Conservation (phyloP, 805 yeast genomes). For the Komagataella ulmi region DNA sequence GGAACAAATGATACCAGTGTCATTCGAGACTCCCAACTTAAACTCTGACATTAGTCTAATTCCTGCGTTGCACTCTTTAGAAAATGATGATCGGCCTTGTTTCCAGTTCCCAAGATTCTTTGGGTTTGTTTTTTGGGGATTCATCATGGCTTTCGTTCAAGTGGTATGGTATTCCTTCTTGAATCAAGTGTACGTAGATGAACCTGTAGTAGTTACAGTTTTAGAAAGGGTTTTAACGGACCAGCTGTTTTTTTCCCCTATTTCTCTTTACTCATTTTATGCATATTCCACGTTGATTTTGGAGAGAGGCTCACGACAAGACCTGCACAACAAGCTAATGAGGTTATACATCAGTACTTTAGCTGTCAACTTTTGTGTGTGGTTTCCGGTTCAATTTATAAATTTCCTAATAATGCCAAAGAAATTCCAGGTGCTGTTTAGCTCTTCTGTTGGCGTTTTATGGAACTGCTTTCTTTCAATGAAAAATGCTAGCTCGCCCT, state of each 20-base stretch:
- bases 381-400: constrained; percentile 74
- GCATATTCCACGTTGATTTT: constrained; percentile 72
- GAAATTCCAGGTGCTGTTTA: constrained; percentile 78
- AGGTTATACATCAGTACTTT: constrained; percentile 57
- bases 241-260: constrained; percentile 81
- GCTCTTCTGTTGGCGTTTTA: constrained; percentile 71
- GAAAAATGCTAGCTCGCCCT: constrained; percentile 36
- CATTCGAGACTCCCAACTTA: not conserved
- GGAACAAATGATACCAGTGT: not conserved
- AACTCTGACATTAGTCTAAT: not conserved
- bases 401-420: constrained; percentile 62
- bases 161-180: constrained; percentile 81
- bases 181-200: constrained; percentile 63
- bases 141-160: constrained; percentile 68
- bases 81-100: not conserved
- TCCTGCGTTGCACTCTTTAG: not conserved
- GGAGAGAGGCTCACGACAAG: constrained; percentile 58
- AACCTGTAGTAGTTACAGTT: constrained; percentile 75
- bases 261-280: constrained; percentile 69
- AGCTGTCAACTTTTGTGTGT: constrained; percentile 55
- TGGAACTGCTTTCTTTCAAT: constrained; percentile 92
- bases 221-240: constrained; percentile 81
- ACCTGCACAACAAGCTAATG: constrained; percentile 49
- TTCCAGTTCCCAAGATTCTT: constrained; percentile 62
- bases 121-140: constrained; percentile 83